These are phyloP conservation scores for Coniochaeta pulveracea DNA, from an alignment of 2,329 filamentous ascomycete genomes.

Conservation along the genomic window DNA sequence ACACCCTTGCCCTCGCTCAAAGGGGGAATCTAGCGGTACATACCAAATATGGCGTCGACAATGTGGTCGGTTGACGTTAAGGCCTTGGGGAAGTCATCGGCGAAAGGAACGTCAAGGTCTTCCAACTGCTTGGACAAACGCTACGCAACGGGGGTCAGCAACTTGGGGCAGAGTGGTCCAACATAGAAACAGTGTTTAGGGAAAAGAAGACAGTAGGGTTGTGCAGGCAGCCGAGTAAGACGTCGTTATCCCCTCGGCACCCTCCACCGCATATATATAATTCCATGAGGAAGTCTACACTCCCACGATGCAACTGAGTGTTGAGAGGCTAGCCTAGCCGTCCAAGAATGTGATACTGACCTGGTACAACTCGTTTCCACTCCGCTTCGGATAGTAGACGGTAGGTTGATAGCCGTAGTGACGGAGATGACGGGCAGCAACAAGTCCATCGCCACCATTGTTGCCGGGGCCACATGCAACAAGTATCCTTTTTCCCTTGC, in stretches of 20 bases:
- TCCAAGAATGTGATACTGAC: constrained; percentile 32
- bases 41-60: constrained; percentile 87
- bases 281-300: too few species aligned
- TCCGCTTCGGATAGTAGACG: constrained; percentile 87
- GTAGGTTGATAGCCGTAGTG: constrained; percentile 86
- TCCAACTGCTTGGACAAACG: constrained; percentile 76
- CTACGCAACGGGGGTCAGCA: too few species aligned
- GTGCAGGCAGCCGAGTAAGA: too few species aligned
- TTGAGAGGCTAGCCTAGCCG: too few species aligned
- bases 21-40: constrained; percentile 15
- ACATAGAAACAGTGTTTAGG: constrained; percentile 17
- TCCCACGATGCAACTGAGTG: too few species aligned
- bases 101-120: constrained; percentile 74
- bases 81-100: constrained; percentile 62
- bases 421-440: constrained; percentile 81
- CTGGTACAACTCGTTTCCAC: constrained; percentile 82
- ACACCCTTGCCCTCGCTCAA: constrained; percentile 2
- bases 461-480: constrained; percentile 84
- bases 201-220: constrained; percentile 8
- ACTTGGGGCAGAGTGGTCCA: too few species aligned
- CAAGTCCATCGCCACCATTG: constrained; percentile 82
- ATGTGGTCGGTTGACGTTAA: constrained; percentile 64
- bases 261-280: too few species aligned
- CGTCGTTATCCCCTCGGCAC: too few species aligned
- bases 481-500: constrained; percentile 60